Evolutionary conservation across 352 stramenopile species (phyloP), one percentile per base, ranked within the genome.

Genomic region (Phytophthora pini): DNA sequence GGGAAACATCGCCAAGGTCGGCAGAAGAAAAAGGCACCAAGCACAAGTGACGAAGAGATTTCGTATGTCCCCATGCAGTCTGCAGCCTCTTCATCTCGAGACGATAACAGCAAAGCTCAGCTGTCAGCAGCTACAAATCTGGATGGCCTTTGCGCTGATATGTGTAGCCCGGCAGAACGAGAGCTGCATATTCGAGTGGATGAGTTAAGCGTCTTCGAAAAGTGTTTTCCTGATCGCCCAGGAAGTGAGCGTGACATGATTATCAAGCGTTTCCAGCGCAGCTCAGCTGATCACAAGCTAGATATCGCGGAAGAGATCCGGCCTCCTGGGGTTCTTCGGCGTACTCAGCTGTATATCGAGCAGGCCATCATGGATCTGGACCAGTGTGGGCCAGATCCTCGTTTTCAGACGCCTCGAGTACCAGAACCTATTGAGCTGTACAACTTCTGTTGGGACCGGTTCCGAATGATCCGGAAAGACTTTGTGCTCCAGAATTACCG

Each of bases 401-500:
- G 88, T 7, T 91, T 96, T 44, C 79, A 86, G 12, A 73, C 80
- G 8, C 88, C 88, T 41, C 82, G 88, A 27, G 56, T 76, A 0
- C 87, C 88, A 9, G 88, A 95, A 41, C 47, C 83, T 9, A 93
- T 96, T 26, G 88, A 95, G 71, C 76, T 98, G n/a, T 98, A 99
- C 82, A 96, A 98, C 53, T 98, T 99, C 50, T 97, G 98, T 54
- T 99, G 95, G 95, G 93, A 99, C 75, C 82, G 96, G 8, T 98
- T 92, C 50, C 87, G 95, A 34, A 98, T 98, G 94, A 95, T 98
- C 64, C 90, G 94, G 39, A 98, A 98, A 60, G 96, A 99, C 61
- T 98, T 98, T 49, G 94, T 98, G 24, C 74, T 99, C 10, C 95
- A 98, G 64, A 99, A 99, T 72, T 99, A 98, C 60, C 94, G 96